phyloP scores from a whole-genome alignment of 345 rosid genomes.

The Eucalyptus polyanthemos region DNA sequence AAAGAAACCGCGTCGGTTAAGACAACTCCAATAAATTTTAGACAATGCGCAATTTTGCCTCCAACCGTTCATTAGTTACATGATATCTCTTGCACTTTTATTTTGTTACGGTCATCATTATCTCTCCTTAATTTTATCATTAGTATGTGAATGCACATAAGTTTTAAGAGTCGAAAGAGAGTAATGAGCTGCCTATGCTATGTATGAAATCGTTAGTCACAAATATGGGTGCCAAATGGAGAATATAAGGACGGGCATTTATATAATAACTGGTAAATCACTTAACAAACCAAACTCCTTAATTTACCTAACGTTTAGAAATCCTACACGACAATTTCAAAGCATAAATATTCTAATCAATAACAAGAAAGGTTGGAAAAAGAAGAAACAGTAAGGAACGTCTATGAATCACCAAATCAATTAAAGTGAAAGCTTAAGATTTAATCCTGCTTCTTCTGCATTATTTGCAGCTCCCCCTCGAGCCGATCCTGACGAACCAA shows the following conservation, averaged over 20 bases:
- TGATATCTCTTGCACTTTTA: background rate
- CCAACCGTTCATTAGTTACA: background rate
- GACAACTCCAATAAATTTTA: background rate
- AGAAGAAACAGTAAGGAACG: background rate
- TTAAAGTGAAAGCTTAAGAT: background rate
- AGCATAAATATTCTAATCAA: background rate
- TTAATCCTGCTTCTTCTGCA: background rate
- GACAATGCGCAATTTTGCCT: background rate
- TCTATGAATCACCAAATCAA: background rate
- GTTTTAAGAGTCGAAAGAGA: background rate
- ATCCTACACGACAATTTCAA: background rate
- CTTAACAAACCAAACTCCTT: background rate
- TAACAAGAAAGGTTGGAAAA: background rate
- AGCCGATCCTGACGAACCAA: background rate
- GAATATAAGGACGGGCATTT: background rate
- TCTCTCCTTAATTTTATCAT: background rate
- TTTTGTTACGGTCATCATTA: background rate
- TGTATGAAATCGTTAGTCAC: background rate
- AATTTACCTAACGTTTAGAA: background rate
- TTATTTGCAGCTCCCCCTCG: background rate
- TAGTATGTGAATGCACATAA: background rate
- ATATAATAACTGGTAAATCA: background rate
- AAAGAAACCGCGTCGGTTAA: background rate
- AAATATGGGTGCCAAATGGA: background rate
- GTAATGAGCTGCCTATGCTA: background rate